A percentile compares a stretch with the other conserved stretches of the same genome.
Conservation (phyloP, 495 filamentous ascomycete species). For the Chaetomium tenue region DNA sequence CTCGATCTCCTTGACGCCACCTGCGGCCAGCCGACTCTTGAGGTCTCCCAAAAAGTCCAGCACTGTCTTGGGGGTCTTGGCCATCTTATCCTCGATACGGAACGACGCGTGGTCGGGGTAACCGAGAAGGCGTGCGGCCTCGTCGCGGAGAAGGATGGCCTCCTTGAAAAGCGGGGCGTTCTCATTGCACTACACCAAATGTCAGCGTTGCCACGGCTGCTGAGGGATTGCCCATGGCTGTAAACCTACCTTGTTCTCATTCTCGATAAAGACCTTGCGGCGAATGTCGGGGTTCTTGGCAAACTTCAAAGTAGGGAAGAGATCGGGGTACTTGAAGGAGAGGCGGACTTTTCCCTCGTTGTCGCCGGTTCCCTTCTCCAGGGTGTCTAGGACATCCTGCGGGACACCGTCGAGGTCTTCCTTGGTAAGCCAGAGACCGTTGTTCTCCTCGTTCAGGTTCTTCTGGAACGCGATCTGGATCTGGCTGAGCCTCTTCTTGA, state of each 20-base stretch:
- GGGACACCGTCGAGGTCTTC: conserved; percentile 61
- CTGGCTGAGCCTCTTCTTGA: conserved; percentile 60
- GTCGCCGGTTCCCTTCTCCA: conserved; percentile 71
- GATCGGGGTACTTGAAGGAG: conserved; percentile 62
- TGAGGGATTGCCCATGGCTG: not conserved
- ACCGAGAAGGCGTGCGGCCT: conserved; percentile 84
- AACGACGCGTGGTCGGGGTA: conserved; percentile 92
- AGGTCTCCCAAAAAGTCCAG: conserved; percentile 81
- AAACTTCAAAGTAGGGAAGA: conserved; percentile 60
- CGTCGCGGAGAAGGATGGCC: conserved; percentile 82
- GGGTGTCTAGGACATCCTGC: conserved; percentile 52
- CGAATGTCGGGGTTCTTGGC: conserved; percentile 55
- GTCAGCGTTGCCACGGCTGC: conserved; percentile 9
- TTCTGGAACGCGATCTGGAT: conserved; percentile 59
- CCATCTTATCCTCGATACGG: conserved; percentile 95
- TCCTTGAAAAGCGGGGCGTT: conserved; percentile 87
- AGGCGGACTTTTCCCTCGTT: conserved; percentile 59
- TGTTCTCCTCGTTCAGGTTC: conserved; percentile 61
- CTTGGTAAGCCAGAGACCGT: conserved; percentile 58
- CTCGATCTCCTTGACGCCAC: conserved; percentile 73
- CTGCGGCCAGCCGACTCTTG: conserved; percentile 67
- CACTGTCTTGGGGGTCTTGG: conserved; percentile 84
- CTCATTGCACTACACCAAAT: conserved; percentile 61
- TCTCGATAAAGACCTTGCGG: conserved; percentile 55
- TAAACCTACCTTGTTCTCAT: conserved; percentile 54